Base-by-base conservation (phyloP, 768 basidiomycete species). In the Candolleomyces efflorescens region DNA sequence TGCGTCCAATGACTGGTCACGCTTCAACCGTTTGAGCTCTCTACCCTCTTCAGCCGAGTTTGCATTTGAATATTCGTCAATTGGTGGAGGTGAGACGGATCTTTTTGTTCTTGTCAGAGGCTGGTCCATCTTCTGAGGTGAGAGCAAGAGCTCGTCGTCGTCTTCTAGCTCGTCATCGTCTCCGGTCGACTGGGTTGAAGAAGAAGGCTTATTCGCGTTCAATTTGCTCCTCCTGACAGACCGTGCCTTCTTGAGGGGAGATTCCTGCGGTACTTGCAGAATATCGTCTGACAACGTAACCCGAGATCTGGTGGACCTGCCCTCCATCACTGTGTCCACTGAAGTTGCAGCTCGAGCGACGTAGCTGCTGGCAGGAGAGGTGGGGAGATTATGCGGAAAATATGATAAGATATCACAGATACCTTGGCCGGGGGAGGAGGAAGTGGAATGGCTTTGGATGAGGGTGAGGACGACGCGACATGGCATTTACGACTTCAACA, bases 171-270 rank as follows among this genome's bases (percentile, higher is more conserved):
- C 62, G 43, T 63, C 61, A 18, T 66, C 62, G 46, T 56, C 45
- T 22, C 38, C 45, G 18, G 48, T n/a, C 57, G 53, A 52, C 12
- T 48, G 24, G n/a, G 45, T 49, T 59, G 57, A 54, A 36, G 52
- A 54, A 36, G 60, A 57, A 24, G 53, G 61, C 24, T 63, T 69
- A 61, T 65, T 73, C 58, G 68, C 69, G 48, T 71, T 62, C 12
- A 75, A 67, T 53, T 63, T 59, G 32, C 44, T 18, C 36, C 20
- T 37, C 51, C 37, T 53, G 15, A 7, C 13, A 6, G 51, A 75
- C 50, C 76, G 74, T 51, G 82, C 82, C 64, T 75, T 71, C 66
- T 84, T 84, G 70, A 84, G 71, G 1, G 83, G 82, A 20, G 82
- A 84, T 26, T 71, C 68, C 36, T 75, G 73, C 27, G 81, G 70